phyloP scores from a whole-genome alignment of 208 protist species.

The Crithidia fasciculata region DNA sequence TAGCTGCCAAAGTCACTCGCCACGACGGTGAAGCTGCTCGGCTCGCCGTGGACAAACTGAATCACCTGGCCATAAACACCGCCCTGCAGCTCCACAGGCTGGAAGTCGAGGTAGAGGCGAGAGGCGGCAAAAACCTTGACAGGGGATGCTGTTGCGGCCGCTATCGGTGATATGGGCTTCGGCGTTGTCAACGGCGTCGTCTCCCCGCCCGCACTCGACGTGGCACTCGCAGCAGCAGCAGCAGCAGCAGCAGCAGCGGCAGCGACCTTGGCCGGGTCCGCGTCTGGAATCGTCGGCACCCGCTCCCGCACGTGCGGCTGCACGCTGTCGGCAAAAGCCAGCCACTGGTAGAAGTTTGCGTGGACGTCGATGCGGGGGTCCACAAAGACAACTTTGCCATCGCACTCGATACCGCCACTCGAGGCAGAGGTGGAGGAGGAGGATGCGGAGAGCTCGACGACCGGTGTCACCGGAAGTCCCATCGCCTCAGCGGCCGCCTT shows the following conservation, averaged over 20 bases:
- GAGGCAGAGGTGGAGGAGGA: background rate
- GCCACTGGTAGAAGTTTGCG: constrained; percentile 47
- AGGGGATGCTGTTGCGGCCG: background rate
- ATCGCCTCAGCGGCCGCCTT: constrained; percentile 3
- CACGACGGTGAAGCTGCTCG: constrained; percentile 57
- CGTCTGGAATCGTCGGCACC: constrained; percentile 18
- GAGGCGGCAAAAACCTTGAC: constrained; percentile 33
- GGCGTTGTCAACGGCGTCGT: no score
- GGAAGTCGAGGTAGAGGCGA: constrained; percentile 62
- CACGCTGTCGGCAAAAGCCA: constrained; percentile 63
- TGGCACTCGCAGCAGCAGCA: background rate
- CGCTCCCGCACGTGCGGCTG: constrained; percentile 40
- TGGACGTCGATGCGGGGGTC: constrained; percentile 57
- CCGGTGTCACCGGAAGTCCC: background rate
- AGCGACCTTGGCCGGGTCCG: constrained; percentile 25
- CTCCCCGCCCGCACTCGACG: background rate
- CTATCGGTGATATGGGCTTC: no score
- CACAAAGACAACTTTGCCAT: constrained; percentile 37
- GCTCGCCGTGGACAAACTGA: constrained; percentile 46
- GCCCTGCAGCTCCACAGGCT: constrained; percentile 27
- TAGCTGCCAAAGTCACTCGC: constrained; percentile 65
- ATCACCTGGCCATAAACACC: constrained; percentile 51
- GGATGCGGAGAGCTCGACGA: background rate
- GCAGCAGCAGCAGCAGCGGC: constrained; percentile 1
- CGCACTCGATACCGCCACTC: background rate